Percentiles rank a stretch among this genome's conserved stretches.
Conservation (phyloP, 257 asterid species). For the Penstemon barbatus region DNA sequence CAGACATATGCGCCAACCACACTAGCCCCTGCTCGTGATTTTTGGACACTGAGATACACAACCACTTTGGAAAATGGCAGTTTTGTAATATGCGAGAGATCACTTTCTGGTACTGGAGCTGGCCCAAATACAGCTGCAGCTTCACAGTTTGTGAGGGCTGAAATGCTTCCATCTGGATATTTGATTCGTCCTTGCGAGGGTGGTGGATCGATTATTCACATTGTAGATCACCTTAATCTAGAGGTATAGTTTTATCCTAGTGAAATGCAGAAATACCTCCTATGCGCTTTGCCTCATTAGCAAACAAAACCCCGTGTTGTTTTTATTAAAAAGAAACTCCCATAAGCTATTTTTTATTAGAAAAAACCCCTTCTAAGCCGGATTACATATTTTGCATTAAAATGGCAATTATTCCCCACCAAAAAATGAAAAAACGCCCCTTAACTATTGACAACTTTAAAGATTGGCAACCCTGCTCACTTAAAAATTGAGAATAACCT, state of each 20-base stretch:
- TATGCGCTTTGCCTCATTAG: too few species aligned
- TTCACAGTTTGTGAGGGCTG: conserved; percentile 85
- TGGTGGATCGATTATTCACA: conserved; percentile 96
- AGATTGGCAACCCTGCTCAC: too few species aligned
- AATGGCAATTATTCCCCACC: too few species aligned
- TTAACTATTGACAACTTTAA: too few species aligned
- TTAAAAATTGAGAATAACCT: too few species aligned
- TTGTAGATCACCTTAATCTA: conserved; percentile 86
- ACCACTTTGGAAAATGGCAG: conserved; percentile 90
- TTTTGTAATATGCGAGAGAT: conserved; percentile 92
- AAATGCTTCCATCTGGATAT: conserved; percentile 91
- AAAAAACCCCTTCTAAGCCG: too few species aligned
- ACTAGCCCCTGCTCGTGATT: conserved; percentile 94
- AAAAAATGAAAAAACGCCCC: too few species aligned
- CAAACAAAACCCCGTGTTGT: too few species aligned
- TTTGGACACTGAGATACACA: conserved; percentile 97
- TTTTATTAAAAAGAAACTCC: too few species aligned
- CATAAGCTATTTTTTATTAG: too few species aligned
- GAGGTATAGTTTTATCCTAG: conserved; percentile 45
- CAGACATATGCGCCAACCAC: conserved; percentile 96
- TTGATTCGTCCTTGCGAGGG: conserved; percentile 92
- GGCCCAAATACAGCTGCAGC: conserved; percentile 75
- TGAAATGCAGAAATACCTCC: too few species aligned
- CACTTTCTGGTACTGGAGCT: conserved; percentile 91
- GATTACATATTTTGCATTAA: too few species aligned